Evolutionary conservation across 129 eudicot species (phyloP), one percentile per base, ranked within the genome.

Genomic region (Lactuca saligna): DNA sequence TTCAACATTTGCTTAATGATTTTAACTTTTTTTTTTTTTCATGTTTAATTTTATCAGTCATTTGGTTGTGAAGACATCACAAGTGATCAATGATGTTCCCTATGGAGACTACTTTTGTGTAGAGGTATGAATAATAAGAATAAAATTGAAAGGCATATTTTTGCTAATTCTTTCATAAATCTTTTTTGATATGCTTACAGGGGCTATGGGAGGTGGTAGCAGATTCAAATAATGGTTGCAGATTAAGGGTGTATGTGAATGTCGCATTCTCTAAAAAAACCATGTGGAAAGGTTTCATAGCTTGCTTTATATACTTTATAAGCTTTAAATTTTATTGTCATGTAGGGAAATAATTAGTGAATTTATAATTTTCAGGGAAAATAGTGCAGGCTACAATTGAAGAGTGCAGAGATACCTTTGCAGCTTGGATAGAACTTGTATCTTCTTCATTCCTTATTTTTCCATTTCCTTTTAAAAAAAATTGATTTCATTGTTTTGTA

Each of bases 31-130:
- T 49, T 11, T 48, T 14, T 48, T 41, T 59, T 74, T n/a, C 50
- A 38, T 14, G 66, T 72, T 72, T 11, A 14, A 15, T 59, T 35
- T 69, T 72, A 33, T 86, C 91, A 93, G 98, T 74, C 96, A 93
- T 83, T 81, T 93, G 78, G 79, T 89, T 75, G 74, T 89, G 42
- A 87, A 81, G 82, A 89, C 95, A 33, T 84, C 95, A 37, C 98
- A 93, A 85, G 96, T 84, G 78, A 79, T 93, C 70, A 83, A 17
- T 83, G 98, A 89, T 77, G 97, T 93, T 54, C 98, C 96, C 54
- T 93, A 86, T 62, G 98, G 85, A 67, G 98, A 93, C 81, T 93
- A 93, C 85, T 93, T 93, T 79, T 51, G 74, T 0, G 98, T 93
- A 62, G 95, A 93, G 98, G 98, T 89, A 84, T 73, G 51, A 46